Base-by-base conservation (phyloP, 805 yeast genomes). In the Maudiozyma turicensis region DNA sequence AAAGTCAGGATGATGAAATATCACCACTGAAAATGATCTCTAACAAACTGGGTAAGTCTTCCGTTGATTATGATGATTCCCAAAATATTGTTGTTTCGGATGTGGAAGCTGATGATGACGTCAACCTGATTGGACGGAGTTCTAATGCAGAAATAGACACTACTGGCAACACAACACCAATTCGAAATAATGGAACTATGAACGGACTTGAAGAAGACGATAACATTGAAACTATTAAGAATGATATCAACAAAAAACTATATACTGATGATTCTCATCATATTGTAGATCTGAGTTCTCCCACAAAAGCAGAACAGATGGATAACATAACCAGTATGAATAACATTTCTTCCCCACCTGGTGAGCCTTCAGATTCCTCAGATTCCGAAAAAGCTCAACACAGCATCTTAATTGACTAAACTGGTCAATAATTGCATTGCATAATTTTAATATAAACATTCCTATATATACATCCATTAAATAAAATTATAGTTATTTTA, bases 91-190 rank as follows among this genome's bases (percentile, higher is more conserved):
- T 53, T 11, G 48, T 57, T 10, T 58, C 59, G n/a, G 61, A 58
- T 44, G 39, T 48, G n/a, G 58, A 55, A 20, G 46, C 39, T 14
- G 59, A 57, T 49, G 52, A 49, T 34, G 60, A 57, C 48, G 61
- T 58, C 15, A 57, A 58, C 20, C 50, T 58, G 6, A 43, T 58
- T 32, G 60, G 42, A 11, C 42, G 20, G 55, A 8, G 44, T 45
- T 39, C 42, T 34, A 26, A 44, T 26, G 28, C 28, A 20, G 34
- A 20, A 6, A 13, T 43, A 32, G n/a, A 39, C 30, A 14, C n/a
- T 6, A 8, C 11, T 6, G 20, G 20, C 8, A 39, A n/a, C 30
- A 20, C 20, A 6, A 20, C 42, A 20, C 20, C 42, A 20, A 30
- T 15, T 8, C 20, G 15, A n/a, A 20, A 28, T 7, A 39, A 8